Evolutionary conservation across 1,284 basidiomycete genomes (phyloP).

Genomic region (Leccinum pachyderme): DNA sequence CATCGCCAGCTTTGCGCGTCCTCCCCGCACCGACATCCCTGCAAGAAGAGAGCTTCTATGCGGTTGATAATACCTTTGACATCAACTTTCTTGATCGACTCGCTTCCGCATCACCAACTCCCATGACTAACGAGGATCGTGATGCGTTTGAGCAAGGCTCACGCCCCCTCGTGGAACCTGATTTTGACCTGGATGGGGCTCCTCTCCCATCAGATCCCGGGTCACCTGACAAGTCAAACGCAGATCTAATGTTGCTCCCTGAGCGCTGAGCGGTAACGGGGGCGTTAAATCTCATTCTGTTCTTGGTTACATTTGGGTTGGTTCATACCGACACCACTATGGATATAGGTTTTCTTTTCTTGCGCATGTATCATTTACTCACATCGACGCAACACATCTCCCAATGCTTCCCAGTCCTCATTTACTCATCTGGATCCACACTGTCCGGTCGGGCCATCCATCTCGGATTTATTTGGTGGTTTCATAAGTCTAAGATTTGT

Average conservation of each 20-base stretch:
- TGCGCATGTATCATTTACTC: slow-evolving; percentile 17
- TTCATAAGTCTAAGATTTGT: slow-evolving; percentile 4
- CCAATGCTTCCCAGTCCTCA: slow-evolving; percentile 3
- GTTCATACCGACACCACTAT: not conserved
- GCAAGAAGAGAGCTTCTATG: slow-evolving; percentile 22
- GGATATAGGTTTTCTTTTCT: not conserved
- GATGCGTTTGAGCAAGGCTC: slow-evolving; percentile 14
- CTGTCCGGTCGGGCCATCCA: slow-evolving; percentile 5
- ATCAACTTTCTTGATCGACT: slow-evolving; percentile 33
- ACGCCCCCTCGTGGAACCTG: slow-evolving; percentile 18
- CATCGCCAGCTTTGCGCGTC: slow-evolving; percentile 25
- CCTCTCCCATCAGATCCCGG: slow-evolving; percentile 29
- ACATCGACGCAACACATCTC: slow-evolving; percentile 13
- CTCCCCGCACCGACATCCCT: not conserved
- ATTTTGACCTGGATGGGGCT: slow-evolving; percentile 32
- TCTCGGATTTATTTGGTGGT: slow-evolving; percentile 9
- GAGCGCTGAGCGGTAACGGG: slow-evolving; percentile 34
- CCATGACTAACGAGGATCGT: slow-evolving; percentile 35
- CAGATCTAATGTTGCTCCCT: slow-evolving; percentile 30
- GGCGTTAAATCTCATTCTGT: slow-evolving; percentile 1
- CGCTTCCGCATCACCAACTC: slow-evolving; percentile 33
- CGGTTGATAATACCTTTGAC: slow-evolving; percentile 23
- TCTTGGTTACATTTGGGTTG: not conserved
- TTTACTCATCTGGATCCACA: slow-evolving; percentile 19
- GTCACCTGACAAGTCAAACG: slow-evolving; percentile 31